phyloP scores from a whole-genome alignment of 2,329 filamentous ascomycete species.

The Pseudogymnoascus sp. region DNA sequence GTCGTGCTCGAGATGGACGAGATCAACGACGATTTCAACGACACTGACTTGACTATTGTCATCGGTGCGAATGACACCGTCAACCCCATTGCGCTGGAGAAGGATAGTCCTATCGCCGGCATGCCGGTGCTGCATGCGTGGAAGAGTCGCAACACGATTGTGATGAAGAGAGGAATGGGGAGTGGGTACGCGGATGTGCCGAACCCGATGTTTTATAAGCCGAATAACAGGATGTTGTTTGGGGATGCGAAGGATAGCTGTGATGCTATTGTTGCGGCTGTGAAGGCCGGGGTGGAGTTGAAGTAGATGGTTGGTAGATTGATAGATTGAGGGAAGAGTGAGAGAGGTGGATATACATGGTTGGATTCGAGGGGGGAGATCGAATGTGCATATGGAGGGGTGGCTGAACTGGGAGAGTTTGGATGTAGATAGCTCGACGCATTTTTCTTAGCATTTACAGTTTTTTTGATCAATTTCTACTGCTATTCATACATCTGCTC shows the following conservation, averaged over 20 bases:
- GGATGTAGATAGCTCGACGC: constrained; percentile 7
- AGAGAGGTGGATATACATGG: not conserved
- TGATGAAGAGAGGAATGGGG: constrained; percentile 88
- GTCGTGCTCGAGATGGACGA: constrained; percentile 91
- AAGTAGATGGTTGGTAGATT: not conserved
- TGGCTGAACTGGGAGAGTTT: not conserved
- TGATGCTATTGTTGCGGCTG: constrained; percentile 47
- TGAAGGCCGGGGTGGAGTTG: constrained; percentile 1
- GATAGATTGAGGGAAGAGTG: not conserved
- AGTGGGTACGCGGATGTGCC: constrained; percentile 86
- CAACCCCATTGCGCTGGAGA: constrained; percentile 80
- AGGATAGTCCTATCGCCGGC: constrained; percentile 75
- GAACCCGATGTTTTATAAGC: constrained; percentile 92
- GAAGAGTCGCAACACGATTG: constrained; percentile 88
- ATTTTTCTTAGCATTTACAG: constrained; percentile 2
- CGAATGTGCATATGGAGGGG: not conserved
- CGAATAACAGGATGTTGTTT: constrained; percentile 83
- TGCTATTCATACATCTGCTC: not conserved
- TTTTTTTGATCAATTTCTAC: not conserved
- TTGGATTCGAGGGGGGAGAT: not conserved
- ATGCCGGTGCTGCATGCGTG: constrained; percentile 91
- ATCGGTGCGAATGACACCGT: constrained; percentile 92
- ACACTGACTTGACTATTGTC: constrained; percentile 79
- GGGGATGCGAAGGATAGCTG: constrained; percentile 80
- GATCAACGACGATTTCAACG: constrained; percentile 84